Evolutionary conservation across 441 rosid genomes (phyloP).

Genomic region (Geranium incanum): DNA sequence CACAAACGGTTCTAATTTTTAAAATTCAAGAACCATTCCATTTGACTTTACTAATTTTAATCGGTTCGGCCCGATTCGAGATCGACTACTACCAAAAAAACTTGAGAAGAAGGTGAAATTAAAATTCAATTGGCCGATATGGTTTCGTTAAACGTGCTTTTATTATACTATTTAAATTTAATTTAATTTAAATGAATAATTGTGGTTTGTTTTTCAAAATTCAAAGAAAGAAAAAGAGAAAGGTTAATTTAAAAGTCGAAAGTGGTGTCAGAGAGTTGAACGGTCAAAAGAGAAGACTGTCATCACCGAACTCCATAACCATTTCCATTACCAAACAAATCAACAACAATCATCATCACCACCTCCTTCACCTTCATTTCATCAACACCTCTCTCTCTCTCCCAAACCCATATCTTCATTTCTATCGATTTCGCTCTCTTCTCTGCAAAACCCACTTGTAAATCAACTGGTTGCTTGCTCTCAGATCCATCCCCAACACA

Average conservation of each 20-base stretch:
- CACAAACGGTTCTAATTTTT: no score
- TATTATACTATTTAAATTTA: no score
- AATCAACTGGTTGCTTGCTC: background rate
- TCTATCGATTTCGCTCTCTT: background rate
- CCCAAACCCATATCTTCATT: background rate
- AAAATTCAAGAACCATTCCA: no score
- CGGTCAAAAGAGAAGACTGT: slow-evolving; percentile 16
- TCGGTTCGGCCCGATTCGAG: no score
- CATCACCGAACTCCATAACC: background rate
- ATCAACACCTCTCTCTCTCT: background rate
- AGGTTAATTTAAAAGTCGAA: background rate
- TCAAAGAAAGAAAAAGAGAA: background rate
- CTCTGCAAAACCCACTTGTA: background rate
- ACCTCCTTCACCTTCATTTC: background rate
- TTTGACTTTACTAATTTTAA: no score
- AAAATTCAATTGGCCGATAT: no score
- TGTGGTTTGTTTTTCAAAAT: no score
- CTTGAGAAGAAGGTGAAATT: no score
- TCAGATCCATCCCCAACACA: background rate
- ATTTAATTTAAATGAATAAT: no score
- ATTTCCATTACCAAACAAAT: background rate
- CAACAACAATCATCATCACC: background rate
- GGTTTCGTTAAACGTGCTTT: no score
- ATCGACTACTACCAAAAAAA: no score
- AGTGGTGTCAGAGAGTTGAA: background rate